phyloP scores from a whole-genome alignment of 2,329 filamentous ascomycete genomes.

The Truncatella angustata region DNA sequence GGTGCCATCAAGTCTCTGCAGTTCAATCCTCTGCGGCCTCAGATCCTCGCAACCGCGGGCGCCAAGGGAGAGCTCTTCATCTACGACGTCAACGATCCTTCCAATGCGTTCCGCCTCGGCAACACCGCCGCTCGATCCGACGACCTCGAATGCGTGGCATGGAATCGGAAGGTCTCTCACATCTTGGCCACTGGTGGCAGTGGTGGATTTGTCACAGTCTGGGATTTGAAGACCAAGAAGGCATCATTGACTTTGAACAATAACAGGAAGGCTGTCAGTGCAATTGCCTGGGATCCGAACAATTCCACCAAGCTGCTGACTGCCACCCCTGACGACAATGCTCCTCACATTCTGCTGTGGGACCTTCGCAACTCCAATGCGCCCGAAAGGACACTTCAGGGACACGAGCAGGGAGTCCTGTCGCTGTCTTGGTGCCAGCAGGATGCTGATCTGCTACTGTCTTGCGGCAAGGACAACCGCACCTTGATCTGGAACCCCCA shows the following conservation, averaged over 20 bases:
- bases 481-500: constrained; percentile 96
- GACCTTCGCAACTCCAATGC: constrained; percentile 95
- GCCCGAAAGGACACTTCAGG: constrained; percentile 81
- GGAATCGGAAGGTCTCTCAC: constrained; percentile 97
- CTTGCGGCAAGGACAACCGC: constrained; percentile 93
- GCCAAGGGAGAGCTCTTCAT: constrained; percentile 95
- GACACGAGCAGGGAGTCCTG: constrained; percentile 91
- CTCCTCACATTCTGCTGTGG: constrained; percentile 88
- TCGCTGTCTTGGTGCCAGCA: constrained; percentile 95
- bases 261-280: constrained; percentile 89
- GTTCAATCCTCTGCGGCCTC: constrained; percentile 90
- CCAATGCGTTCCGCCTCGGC: constrained; percentile 84
- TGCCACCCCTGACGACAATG: constrained; percentile 83
- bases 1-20: constrained; percentile 92
- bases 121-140: constrained; percentile 86
- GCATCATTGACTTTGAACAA: constrained; percentile 95
- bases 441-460: constrained; percentile 84
- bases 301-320: constrained; percentile 93
- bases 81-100: constrained; percentile 88
- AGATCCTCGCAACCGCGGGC: constrained; percentile 88
- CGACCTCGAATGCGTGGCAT: constrained; percentile 93
- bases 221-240: constrained; percentile 98
- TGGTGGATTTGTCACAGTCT: constrained; percentile 94
- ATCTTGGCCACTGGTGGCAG: constrained; percentile 93
- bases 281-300: constrained; percentile 96